Conservation (phyloP, 305 asterid species). For the Ilex paraguariensis region DNA sequence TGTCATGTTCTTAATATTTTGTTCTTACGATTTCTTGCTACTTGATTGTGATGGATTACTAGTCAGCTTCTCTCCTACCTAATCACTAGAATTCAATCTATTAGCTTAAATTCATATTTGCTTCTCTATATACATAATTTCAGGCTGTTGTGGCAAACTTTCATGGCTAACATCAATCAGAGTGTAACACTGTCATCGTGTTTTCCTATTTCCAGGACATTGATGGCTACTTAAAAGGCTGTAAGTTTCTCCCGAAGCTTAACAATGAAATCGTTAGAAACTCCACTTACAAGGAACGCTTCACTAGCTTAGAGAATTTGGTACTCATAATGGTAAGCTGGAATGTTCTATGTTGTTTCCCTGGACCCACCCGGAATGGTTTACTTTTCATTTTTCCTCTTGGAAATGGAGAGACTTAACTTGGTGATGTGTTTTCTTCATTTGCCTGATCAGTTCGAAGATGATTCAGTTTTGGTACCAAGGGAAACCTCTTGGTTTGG, state of each 20-base stretch:
- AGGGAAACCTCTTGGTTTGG: slow-evolving; percentile 89
- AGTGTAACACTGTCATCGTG: background rate
- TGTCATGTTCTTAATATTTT: background rate
- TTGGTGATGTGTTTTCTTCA: background rate
- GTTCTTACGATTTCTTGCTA: background rate
- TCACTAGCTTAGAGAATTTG: slow-evolving; percentile 77
- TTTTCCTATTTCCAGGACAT: slow-evolving; percentile 46
- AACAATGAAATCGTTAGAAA: slow-evolving; percentile 65
- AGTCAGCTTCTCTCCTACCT: no score
- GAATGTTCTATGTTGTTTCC: background rate
- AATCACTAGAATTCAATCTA: no score
- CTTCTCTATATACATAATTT: no score
- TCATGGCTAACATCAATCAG: background rate
- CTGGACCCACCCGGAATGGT: no score
- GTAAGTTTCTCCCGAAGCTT: slow-evolving; percentile 74
- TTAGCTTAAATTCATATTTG: no score
- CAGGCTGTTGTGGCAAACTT: background rate
- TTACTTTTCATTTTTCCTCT: background rate
- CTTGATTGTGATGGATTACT: no score
- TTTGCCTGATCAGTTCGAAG: slow-evolving; percentile 48
- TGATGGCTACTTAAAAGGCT: slow-evolving; percentile 44
- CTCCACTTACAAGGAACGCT: slow-evolving; percentile 58
- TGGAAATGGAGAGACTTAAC: background rate
- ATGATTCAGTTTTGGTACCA: slow-evolving; percentile 66
- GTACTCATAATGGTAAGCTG: slow-evolving; percentile 75